Evolutionary conservation across 2,329 filamentous ascomycete species (phyloP).

Genomic region (Epichloe sylvatica): DNA sequence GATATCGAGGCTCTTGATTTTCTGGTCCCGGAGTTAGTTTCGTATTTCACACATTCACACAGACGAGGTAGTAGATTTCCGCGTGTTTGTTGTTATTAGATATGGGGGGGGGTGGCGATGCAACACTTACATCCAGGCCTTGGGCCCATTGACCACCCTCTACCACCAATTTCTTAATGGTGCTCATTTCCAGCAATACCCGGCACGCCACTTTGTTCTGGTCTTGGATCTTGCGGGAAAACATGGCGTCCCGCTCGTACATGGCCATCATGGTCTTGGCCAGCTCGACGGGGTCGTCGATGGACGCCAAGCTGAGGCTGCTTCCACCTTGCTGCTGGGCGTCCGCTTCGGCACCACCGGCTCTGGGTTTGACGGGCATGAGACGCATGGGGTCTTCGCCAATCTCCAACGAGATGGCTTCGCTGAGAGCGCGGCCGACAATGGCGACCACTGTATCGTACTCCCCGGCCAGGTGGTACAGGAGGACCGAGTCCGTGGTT

Average conservation of each 20-base stretch:
- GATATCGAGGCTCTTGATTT: constrained; percentile 61
- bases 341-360: constrained; percentile 5
- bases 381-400: constrained; percentile 67
- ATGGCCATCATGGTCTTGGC: constrained; percentile 48
- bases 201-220: constrained; percentile 43
- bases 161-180: constrained; percentile 43
- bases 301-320: constrained; percentile 46
- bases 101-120: background rate
- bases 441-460: constrained; percentile 90
- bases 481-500: constrained; percentile 80
- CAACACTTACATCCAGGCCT: constrained; percentile 45
- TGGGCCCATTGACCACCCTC: constrained; percentile 42
- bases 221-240: constrained; percentile 42
- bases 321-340: constrained; percentile 27
- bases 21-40: constrained; percentile 29
- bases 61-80: background rate
- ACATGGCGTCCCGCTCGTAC: constrained; percentile 48
- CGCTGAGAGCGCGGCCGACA: constrained; percentile 77
- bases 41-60: background rate
- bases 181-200: constrained; percentile 46
- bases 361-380: constrained; percentile 64
- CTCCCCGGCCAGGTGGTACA: constrained; percentile 89
- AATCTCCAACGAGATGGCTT: constrained; percentile 75
- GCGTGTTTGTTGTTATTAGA: background rate
- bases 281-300: constrained; percentile 47